A percentile compares a stretch with the other conserved stretches of the same genome.
phyloP scores from a whole-genome alignment of 2,329 filamentous ascomycete genomes.

The Scedosporium minutisporum region DNA sequence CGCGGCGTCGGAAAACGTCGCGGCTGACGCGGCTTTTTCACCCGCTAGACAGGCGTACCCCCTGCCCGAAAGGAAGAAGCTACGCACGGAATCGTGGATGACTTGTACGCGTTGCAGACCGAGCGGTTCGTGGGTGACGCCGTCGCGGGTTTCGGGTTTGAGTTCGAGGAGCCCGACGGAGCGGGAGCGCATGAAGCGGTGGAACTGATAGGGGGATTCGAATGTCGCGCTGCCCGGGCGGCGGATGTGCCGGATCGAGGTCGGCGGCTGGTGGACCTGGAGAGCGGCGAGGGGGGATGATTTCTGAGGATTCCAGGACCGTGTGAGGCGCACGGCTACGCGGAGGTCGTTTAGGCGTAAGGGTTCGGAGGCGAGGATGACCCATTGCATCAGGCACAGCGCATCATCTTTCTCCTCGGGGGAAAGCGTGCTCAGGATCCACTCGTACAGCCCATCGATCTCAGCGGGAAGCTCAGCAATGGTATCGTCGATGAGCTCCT shows the following conservation, averaged over 20 bases:
- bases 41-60: constrained; percentile 19
- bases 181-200: constrained; percentile 20
- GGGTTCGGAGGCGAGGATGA: constrained; percentile 21
- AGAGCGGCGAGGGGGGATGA: constrained; percentile 12
- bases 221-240: constrained; percentile 14
- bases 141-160: constrained; percentile 12
- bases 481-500: constrained; percentile 22
- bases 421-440: constrained; percentile 22
- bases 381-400: constrained; percentile 23
- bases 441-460: constrained; percentile 23
- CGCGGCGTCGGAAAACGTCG: constrained; percentile 16
- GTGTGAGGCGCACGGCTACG: constrained; percentile 20
- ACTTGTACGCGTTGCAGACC: constrained; percentile 20
- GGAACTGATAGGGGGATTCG: constrained; percentile 19
- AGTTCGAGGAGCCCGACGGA: constrained; percentile 22
- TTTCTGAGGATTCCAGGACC: constrained; percentile 9
- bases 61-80: constrained; percentile 21
- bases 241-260: constrained; percentile 17
- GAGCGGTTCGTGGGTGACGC: constrained; percentile 13
- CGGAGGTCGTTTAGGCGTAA: constrained; percentile 22
- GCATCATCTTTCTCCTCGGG: constrained; percentile 19
- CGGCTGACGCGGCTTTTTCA: constrained; percentile 5
- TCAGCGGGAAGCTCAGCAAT: constrained; percentile 20
- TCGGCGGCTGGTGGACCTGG: constrained; percentile 15
- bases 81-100: constrained; percentile 20